phyloP scores from a whole-genome alignment of 148 eudicot genomes.

The Pharnaceum exiguum region DNA sequence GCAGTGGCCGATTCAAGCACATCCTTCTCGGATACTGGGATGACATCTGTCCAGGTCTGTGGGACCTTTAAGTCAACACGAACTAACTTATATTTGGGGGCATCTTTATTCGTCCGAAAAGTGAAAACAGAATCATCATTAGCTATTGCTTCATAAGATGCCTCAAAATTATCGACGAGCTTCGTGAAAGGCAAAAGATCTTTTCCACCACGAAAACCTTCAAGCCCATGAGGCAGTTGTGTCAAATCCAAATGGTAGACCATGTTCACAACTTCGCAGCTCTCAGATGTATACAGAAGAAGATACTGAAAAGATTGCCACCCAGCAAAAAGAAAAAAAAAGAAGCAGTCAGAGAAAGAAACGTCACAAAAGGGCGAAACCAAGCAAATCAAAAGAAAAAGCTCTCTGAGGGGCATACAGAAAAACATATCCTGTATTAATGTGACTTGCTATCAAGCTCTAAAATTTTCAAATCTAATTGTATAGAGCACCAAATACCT shows the following conservation, averaged over 20 bases:
- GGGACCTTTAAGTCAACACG: conserved; percentile 81
- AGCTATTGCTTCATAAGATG: conserved; percentile 60
- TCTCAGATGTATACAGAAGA: conserved; percentile 55
- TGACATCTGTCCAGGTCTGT: conserved; percentile 59
- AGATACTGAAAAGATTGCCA: conserved; percentile 45
- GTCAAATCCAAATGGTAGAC: conserved; percentile 74
- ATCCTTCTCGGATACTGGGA: conserved; percentile 69
- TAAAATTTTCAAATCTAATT: background rate
- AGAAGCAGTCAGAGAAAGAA: background rate
- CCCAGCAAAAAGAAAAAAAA: conserved; percentile 1
- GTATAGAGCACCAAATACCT: conserved; percentile 43
- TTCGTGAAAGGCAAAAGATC: conserved; percentile 76
- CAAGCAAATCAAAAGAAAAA: too few relatives aligned
- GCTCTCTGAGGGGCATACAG: too few relatives aligned
- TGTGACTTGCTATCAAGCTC: too few relatives aligned
- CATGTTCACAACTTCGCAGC: conserved; percentile 81
- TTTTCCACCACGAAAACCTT: conserved; percentile 48
- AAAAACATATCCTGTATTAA: too few relatives aligned
- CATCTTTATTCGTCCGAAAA: conserved; percentile 81
- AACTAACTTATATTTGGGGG: conserved; percentile 82
- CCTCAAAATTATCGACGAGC: conserved; percentile 85
- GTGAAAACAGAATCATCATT: conserved; percentile 80
- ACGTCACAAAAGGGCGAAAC: too few relatives aligned
- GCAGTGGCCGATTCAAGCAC: conserved; percentile 85
- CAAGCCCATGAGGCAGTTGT: conserved; percentile 57